Percentiles rank a stretch among this genome's conserved stretches.
These are phyloP conservation scores for Colletotrichum scovillei DNA, from an alignment of 2,329 filamentous ascomycete species.

Conservation along the genomic window DNA sequence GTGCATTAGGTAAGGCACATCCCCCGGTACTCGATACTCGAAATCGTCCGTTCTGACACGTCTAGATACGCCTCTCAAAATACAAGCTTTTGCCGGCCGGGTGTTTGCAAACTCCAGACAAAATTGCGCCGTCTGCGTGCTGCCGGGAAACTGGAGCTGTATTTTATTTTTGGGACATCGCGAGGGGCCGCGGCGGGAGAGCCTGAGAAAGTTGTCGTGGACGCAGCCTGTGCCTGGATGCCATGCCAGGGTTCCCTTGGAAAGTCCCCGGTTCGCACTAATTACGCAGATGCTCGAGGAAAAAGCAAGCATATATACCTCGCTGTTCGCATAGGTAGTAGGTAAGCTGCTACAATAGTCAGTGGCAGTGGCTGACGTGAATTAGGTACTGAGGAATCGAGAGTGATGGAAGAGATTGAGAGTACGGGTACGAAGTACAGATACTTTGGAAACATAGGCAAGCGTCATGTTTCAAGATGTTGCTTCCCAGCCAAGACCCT, in stretches of 20 bases:
- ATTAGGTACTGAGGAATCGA: not conserved
- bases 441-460: conserved; percentile 12
- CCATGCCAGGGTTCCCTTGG: conserved; percentile 12
- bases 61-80: not conserved
- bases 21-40: not conserved
- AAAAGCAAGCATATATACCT: not conserved
- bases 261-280: not conserved
- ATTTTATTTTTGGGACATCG: not conserved
- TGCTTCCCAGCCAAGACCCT: conserved; percentile 23
- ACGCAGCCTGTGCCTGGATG: not conserved
- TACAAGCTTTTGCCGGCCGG: not conserved
- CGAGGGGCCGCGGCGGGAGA: not conserved
- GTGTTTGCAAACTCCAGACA: not conserved
- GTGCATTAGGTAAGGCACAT: not conserved
- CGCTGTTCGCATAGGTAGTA: not conserved
- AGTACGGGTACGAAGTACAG: not conserved
- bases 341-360: not conserved
- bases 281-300: not conserved
- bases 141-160: not conserved
- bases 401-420: not conserved
- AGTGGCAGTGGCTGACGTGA: not conserved
- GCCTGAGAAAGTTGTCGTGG: not conserved
- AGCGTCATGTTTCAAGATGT: conserved; percentile 26
- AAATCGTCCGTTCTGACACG: not conserved
- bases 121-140: not conserved